phyloP scores from a whole-genome alignment of 192 early-diverging fungal genomes.

The Coemansia sp. region DNA sequence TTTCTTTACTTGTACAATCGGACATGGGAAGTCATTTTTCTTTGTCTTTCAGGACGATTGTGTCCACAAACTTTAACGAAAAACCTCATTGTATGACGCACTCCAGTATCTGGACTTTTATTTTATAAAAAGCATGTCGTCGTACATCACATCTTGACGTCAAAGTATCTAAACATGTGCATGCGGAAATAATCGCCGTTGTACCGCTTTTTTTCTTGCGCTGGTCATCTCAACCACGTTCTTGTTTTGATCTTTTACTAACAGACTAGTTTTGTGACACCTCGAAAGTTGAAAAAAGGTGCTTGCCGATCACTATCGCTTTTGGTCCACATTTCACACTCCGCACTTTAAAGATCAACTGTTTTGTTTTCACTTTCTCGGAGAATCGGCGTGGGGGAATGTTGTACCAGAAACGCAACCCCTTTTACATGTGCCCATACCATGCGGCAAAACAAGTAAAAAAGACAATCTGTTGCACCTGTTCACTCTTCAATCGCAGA shows the following conservation, averaged over 20 bases:
- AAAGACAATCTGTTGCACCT: not conserved
- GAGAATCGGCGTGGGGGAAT: not conserved
- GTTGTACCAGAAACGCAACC: not conserved
- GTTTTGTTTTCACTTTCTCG: not conserved
- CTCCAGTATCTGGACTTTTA: not conserved
- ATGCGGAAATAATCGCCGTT: not conserved
- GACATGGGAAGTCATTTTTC: not conserved
- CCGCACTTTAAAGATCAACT: not conserved
- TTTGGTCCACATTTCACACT: not conserved
- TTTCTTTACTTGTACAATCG: not conserved
- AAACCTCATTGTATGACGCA: not conserved
- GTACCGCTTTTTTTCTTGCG: not conserved
- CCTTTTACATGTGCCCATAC: not conserved
- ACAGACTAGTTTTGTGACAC: no score
- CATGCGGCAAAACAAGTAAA: not conserved
- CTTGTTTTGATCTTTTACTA: conserved; percentile 3
- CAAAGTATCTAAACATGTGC: not conserved
- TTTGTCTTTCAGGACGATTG: not conserved
- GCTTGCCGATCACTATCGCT: not conserved
- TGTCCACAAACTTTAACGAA: not conserved
- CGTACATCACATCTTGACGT: not conserved
- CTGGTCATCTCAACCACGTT: not conserved
- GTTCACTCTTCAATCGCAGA: no score
- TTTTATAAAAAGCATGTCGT: not conserved
- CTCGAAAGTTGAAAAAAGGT: no score